These are phyloP conservation scores for Aspergillus felis DNA, from an alignment of 2,329 filamentous ascomycete genomes.

Conservation along the genomic window DNA sequence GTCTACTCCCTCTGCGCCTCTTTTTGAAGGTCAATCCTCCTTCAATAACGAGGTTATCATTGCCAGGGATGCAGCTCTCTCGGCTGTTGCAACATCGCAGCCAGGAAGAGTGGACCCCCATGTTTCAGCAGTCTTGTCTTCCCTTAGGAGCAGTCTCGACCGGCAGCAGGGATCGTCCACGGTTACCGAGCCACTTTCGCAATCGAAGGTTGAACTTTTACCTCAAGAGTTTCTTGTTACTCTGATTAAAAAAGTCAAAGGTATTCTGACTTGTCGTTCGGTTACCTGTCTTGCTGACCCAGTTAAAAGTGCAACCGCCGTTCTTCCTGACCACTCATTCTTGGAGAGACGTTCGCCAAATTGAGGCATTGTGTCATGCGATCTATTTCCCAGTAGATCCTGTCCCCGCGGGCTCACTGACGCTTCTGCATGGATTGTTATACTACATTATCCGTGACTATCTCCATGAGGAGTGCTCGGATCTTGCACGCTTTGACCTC, in stretches of 20 bases:
- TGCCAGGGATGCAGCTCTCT: constrained; percentile 20
- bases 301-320: constrained; percentile 17
- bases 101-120: constrained; percentile 11
- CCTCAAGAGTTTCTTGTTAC: constrained; percentile 18
- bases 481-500: constrained; percentile 15
- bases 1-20: constrained; percentile 14
- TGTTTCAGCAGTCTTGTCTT: constrained; percentile 18
- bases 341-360: constrained; percentile 18
- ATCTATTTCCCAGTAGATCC: constrained; percentile 22
- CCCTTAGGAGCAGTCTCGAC: constrained; percentile 16
- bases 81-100: constrained; percentile 12
- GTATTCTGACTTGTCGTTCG: not conserved
- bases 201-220: constrained; percentile 7
- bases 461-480: constrained; percentile 15
- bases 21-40: constrained; percentile 23
- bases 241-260: constrained; percentile 19
- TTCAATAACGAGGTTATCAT: constrained; percentile 22
- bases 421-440: constrained; percentile 20
- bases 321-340: constrained; percentile 25
- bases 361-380: constrained; percentile 19
- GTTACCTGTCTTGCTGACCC: not conserved
- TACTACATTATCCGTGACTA: constrained; percentile 25
- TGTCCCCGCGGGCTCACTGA: constrained; percentile 16
- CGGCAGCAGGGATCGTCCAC: constrained; percentile 5
- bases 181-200: not conserved